These are phyloP conservation scores for Arthrobotrys pseudoclavata DNA, from an alignment of 2,329 filamentous ascomycete genomes.

Conservation along the genomic window DNA sequence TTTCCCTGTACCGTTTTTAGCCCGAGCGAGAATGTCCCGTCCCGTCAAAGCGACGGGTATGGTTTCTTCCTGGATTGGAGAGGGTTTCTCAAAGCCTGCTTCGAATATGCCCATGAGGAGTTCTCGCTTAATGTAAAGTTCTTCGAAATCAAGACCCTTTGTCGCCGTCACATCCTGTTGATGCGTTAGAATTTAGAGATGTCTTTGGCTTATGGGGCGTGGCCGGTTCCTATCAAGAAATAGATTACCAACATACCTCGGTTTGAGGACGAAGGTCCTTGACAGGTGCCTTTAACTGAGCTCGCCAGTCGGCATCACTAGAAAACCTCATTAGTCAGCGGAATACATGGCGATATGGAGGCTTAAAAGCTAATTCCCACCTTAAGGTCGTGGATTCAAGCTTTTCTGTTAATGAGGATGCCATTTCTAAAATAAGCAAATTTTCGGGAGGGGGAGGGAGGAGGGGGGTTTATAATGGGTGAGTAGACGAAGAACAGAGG, in stretches of 20 bases:
- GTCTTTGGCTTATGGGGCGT: neutral
- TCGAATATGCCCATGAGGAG: conserved; percentile 99
- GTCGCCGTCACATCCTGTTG: conserved; percentile 94
- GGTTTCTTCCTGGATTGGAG: conserved; percentile 98
- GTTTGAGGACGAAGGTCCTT: conserved; percentile 85
- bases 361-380: conserved; percentile 62
- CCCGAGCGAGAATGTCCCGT: conserved; percentile 92
- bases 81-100: conserved; percentile 98
- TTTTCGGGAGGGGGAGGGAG: neutral
- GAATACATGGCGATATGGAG: conserved; percentile 56
- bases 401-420: conserved; percentile 71
- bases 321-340: conserved; percentile 66
- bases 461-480: neutral
- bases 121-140: conserved; percentile 94
- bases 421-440: conserved; percentile 65
- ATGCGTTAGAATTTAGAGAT: conserved; percentile 36
- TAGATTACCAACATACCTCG: conserved; percentile 71
- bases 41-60: conserved; percentile 96
- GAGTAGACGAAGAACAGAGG: neutral
- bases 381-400: conserved; percentile 71
- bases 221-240: neutral
- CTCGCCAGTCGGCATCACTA: conserved; percentile 78
- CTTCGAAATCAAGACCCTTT: conserved; percentile 97
- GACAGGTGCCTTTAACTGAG: conserved; percentile 77
- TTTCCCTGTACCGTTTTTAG: conserved; percentile 99